Conservation (phyloP, 306 rosid species). For the Dalbergia cochinchinensis region DNA sequence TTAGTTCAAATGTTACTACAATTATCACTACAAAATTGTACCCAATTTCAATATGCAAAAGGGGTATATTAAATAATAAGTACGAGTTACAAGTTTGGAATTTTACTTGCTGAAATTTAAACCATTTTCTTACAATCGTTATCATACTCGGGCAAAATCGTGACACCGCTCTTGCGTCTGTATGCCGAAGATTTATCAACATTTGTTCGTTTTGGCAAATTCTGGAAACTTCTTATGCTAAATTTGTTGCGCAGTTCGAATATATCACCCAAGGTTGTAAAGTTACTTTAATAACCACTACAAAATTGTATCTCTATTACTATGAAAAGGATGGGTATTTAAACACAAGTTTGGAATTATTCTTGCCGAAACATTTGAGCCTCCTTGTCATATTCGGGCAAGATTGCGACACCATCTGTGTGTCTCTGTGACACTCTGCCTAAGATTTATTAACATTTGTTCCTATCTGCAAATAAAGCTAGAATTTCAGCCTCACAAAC, state of each 20-base stretch:
- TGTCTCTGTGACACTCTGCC: not conserved
- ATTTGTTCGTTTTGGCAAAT: too few species aligned
- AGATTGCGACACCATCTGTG: conserved; percentile 14
- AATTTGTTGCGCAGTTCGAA: conserved; percentile 25
- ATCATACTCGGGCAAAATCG: not conserved
- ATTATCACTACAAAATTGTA: too few species aligned
- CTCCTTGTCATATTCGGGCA: conserved; percentile 19
- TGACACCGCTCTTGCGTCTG: too few species aligned
- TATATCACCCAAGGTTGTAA: not conserved
- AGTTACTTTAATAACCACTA: not conserved
- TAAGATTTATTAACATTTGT: conserved; percentile 15
- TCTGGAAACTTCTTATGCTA: not conserved
- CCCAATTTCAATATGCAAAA: not conserved
- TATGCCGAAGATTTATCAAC: too few species aligned
- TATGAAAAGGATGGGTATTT: not conserved
- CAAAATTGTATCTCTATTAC: not conserved
- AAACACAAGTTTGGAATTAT: conserved; percentile 8
- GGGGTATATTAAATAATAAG: not conserved
- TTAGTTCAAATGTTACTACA: too few species aligned
- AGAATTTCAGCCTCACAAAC: conserved; percentile 42
- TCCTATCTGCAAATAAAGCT: not conserved
- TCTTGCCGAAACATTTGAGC: conserved; percentile 11
- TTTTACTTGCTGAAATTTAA: not conserved
- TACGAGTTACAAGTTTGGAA: not conserved
- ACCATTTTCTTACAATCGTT: not conserved